Base-by-base conservation (phyloP, 257 asterid species). In the Echites panduratus region DNA sequence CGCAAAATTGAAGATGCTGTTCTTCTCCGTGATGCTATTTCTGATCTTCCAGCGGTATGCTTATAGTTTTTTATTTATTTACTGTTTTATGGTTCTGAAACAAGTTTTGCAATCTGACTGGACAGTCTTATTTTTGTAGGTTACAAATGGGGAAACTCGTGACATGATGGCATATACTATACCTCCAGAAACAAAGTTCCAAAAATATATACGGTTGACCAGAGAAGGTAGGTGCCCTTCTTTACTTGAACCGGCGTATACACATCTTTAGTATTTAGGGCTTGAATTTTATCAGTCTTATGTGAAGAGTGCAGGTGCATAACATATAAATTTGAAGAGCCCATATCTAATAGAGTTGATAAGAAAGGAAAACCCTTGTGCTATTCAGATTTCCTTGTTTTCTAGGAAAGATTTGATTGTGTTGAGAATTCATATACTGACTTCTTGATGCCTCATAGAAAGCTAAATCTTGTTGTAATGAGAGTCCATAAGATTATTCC, bases 41-140 rank as follows among this genome's bases (percentile, higher is more conserved):
- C 97, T 38, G 98, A 93, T 71, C 90, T 93, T 49, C 98, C 97
- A 24, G 79, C 85, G 11, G 96, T 84, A 84, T 57, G 79, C 26
- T 75, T 53, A 29, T 74, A 26, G 43, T 44, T 44, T 59, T 20
- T 77, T 52, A 7, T 11, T 70, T 59, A 2, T 5, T 47, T 22
- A 5, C 29, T 9, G 50, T 22, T 63, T 56, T 47, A 3, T 24
- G 22, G 2, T 24, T 22, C 72, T 66, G 17, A 7, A 41, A 12
- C n/a, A 10, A 35, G 26, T 40, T 40, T 27, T 70, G 50, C 47
- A 29, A 38, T 32, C 7, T 62, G 38, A 58, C 79, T 70, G 59
- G 58, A 12, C 66, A 66, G 54, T 54, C 50, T 70, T 1, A 47
- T 44, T 32, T 32, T 59, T 70, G 24, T 53, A 81, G 87, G 83